Evolutionary conservation across 106 monocot genomes (phyloP), one percentile per base, ranked within the genome.

Genomic region (Allium fistulosum): DNA sequence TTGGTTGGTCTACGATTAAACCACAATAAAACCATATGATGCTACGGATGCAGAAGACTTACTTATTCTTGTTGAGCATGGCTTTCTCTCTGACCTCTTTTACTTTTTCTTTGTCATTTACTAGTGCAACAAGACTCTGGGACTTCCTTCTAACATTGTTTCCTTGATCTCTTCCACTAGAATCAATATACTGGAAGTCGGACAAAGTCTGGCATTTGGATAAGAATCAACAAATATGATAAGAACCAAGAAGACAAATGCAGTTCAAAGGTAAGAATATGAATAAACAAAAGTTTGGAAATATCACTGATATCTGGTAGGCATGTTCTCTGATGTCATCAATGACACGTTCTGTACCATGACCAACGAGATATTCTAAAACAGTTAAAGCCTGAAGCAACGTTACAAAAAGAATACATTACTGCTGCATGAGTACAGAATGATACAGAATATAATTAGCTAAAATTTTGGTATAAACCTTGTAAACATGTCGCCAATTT

Each of bases 401-500:
- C 65, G 69, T 71, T 10, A 8, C n/a, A 71, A 8, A 17, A 11
- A 14, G 16, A 66, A 46, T 67, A 9, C 64, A 50, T 45, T 64
- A 9, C 15, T 12, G 59, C 28, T 10, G 51, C 13, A 69, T 46
- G 51, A 59, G 16, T 26, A 46, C 27, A 12, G 51, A 58, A 26
- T 14, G 8, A 69, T 26, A 49, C 17, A 65, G 14, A 47, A 9
- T 9, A 68, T 15, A 1, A 55, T 53, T 28, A 10, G 15, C 37
- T 37, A 1, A 37, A 5, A 37, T 37, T 37, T 37, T 14, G 7
- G 6, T 7, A 13, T 57, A 12, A 27, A 95, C 96, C 96, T 92
- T 97, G 70, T 92, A 97, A 59, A 97, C 96, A 71, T 97, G 96
- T 6, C 96, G 83, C 96, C 96, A 97, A 70, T 97, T 97, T 89